Percentiles rank a stretch among this genome's conserved stretches.
Evolutionary conservation across 495 filamentous ascomycete genomes (phyloP).

Genomic region (Xylaria palmicola): DNA sequence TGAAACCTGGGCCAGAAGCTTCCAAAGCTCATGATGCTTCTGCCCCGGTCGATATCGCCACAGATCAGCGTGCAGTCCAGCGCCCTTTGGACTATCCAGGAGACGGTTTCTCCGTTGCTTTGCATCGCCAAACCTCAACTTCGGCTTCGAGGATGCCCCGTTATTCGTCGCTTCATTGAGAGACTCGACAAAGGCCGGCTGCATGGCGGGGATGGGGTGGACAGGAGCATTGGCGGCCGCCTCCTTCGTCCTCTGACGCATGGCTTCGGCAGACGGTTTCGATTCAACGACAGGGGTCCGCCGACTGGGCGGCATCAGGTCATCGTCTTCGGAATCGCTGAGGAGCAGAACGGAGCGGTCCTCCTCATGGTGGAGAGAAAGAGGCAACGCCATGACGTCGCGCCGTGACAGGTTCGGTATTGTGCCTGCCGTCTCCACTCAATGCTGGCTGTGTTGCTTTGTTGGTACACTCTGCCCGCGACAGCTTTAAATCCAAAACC

Average conservation of each 20-base stretch:
- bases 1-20: conserved; percentile 86
- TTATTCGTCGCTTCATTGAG: conserved; percentile 66
- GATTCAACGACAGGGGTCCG: conserved; percentile 5
- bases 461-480: background rate
- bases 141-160: conserved; percentile 44
- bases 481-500: background rate
- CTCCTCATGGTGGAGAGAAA: conserved; percentile 32
- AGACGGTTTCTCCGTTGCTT: conserved; percentile 66
- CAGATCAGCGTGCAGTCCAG: conserved; percentile 59
- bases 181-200: conserved; percentile 91
- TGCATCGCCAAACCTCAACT: conserved; percentile 58
- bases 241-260: conserved; percentile 31
- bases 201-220: conserved; percentile 83
- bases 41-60: conserved; percentile 69
- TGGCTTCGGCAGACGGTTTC: conserved; percentile 18
- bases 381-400: conserved; percentile 27
- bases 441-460: background rate
- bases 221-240: conserved; percentile 46
- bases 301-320: conserved; percentile 26
- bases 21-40: conserved; percentile 80
- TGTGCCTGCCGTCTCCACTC: background rate
- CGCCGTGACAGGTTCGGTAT: conserved; percentile 8
- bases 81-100: conserved; percentile 62
- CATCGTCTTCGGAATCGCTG: conserved; percentile 33
- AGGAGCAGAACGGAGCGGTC: conserved; percentile 32